Conservation (phyloP, 2,329 filamentous ascomycete genomes). For the Akanthomyces muscarius region DNA sequence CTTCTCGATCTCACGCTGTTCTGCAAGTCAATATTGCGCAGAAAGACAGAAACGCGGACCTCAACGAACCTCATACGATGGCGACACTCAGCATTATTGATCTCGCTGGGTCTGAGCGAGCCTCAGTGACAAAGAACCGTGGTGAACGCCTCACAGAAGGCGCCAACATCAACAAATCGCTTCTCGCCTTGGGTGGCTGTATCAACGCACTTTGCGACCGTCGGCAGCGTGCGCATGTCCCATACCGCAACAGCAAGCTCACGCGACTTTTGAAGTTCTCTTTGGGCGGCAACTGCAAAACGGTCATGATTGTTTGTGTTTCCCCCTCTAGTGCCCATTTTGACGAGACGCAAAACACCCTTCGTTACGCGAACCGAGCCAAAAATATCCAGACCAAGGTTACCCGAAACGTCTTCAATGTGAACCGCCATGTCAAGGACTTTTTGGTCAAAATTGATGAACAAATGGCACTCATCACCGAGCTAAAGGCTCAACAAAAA, state of each 20-base stretch:
- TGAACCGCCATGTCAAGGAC: conserved; percentile 98
- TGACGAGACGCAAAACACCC: conserved; percentile 96
- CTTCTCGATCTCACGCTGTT: conserved; percentile 93
- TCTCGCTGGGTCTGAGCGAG: conserved; percentile 89
- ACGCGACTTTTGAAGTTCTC: conserved; percentile 95
- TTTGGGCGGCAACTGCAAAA: conserved; percentile 95
- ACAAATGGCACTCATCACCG: conserved; percentile 94
- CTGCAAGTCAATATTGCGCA: conserved; percentile 95
- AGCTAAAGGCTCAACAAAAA: conserved; percentile 88
- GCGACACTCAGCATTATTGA: conserved; percentile 98
- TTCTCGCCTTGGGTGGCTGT: conserved; percentile 90
- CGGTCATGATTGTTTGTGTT: conserved; percentile 99
- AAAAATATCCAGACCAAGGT: conserved; percentile 99
- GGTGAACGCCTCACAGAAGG: conserved; percentile 88
- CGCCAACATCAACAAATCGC: conserved; percentile 98
- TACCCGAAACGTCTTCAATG: conserved; percentile 98
- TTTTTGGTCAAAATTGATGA: conserved; percentile 99
- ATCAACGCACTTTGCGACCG: conserved; percentile 97
- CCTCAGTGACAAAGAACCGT: conserved; percentile 93
- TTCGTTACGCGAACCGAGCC: conserved; percentile 93
- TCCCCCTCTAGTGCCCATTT: conserved; percentile 95
- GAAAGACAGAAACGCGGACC: conserved; percentile 86
- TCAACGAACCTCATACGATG: conserved; percentile 96
- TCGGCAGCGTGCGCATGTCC: conserved; percentile 86
- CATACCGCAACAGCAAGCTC: conserved; percentile 96